Percentiles rank a stretch among this genome's conserved stretches.
Evolutionary conservation across 2,329 filamentous ascomycete genomes (phyloP).

Genomic region (Fonsecaea erecta): DNA sequence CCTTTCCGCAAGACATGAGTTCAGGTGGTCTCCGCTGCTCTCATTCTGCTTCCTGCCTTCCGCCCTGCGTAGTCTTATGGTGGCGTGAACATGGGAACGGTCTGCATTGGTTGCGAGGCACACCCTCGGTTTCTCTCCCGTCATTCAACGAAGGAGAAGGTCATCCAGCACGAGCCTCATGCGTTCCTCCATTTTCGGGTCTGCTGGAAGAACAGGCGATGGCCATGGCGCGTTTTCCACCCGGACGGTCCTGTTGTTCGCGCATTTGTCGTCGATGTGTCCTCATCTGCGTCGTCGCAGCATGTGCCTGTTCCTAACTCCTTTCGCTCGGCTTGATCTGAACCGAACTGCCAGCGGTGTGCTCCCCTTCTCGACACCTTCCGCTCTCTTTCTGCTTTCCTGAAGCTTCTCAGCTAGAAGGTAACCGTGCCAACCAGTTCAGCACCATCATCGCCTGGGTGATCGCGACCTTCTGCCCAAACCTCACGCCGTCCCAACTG

Average conservation of each 20-base stretch:
- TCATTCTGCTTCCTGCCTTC: not conserved
- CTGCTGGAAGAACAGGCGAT: no score
- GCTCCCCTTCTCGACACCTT: not conserved
- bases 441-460: conserved; percentile 53
- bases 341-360: no score
- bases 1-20: not conserved
- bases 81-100: no score
- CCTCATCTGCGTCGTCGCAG: not conserved
- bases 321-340: not conserved
- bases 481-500: conserved; percentile 46
- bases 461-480: conserved; percentile 48
- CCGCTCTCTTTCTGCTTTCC: not conserved
- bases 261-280: no score
- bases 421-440: conserved; percentile 35
- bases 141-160: not conserved
- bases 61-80: not conserved
- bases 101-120: no score
- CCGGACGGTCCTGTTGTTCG: no score
- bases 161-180: no score
- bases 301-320: not conserved
- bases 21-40: not conserved
- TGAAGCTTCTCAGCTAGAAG: conserved; percentile 25
- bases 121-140: not conserved
- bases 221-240: no score
- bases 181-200: no score